Base-by-base conservation (phyloP, 805 yeast species). In the Brettanomyces anomalus region DNA sequence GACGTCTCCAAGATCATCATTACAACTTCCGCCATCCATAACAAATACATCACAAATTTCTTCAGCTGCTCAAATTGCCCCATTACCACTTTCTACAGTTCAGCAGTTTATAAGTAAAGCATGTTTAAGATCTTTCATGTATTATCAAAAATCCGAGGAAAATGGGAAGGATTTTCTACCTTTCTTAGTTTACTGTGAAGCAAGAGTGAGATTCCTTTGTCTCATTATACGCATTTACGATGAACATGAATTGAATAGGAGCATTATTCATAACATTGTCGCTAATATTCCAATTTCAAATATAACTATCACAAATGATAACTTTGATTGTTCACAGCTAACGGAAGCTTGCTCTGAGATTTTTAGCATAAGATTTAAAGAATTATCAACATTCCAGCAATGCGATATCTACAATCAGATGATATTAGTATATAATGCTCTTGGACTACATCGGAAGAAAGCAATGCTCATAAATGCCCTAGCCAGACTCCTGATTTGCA, bases 141-240 rank as follows among this genome's bases (percentile, higher is more conserved):
- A 55, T 52, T 81, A 72, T 57, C 71, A 67, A 43, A 51, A 64
- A 33, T 79, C 90, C 33, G 66, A 76, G 4, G 57, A 66, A 33
- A 79, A 74, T 43, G 68, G 72, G 7, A 86, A 79, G 43, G 95
- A 90, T 49, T 76, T 75, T 49, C 89, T 82, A 0, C 97, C 97
- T 0, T 90, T 81, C 46, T 61, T 82, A 1, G 88, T 88, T 0
- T 84, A 78, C 49, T 77, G 83, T 36, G 96, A 87, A 49, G 70
- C 81, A 2, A 66, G 84, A 3, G 50, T 88, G 28, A 69, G 96
- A 46, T 74, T 71, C 41, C 63, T 80, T 18, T 77, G 77, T 43
- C 71, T 85, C 41, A 72, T 83, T 71, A 69, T 81, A 2, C 57
- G 67, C 8, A 58, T 78, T 4, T 69, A 69, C 47, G 55, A 71